phyloP scores from a whole-genome alignment of 2,329 filamentous ascomycete species.

The Cercospora citrullina region DNA sequence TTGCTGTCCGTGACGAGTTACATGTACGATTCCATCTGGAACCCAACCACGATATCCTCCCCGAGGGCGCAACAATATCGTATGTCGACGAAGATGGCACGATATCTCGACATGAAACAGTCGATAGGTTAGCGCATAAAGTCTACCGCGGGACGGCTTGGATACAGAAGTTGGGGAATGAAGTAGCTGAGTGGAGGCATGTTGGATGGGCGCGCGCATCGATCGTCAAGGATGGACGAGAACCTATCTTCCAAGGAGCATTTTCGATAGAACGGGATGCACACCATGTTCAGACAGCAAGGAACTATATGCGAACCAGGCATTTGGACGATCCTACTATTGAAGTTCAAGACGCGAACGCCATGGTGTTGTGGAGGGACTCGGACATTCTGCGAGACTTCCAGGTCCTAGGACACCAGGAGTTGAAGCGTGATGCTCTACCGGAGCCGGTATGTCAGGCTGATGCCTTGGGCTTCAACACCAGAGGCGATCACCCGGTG shows the following conservation, averaged over 20 bases:
- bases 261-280: conserved; percentile 79
- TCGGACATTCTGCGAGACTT: conserved; percentile 66
- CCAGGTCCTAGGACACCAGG: conserved; percentile 48
- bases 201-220: conserved; percentile 86
- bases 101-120: conserved; percentile 63
- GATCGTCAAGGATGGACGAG: conserved; percentile 70
- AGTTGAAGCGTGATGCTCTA: conserved; percentile 55
- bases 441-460: conserved; percentile 59
- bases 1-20: conserved; percentile 66
- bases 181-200: conserved; percentile 66
- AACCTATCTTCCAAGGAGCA: conserved; percentile 85
- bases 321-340: conserved; percentile 70
- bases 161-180: conserved; percentile 57
- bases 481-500: conserved; percentile 68
- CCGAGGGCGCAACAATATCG: conserved; percentile 70
- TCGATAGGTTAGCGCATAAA: conserved; percentile 72
- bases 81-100: conserved; percentile 72
- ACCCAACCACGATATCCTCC: conserved; percentile 87
- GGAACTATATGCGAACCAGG: conserved; percentile 71
- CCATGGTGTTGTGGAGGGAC: conserved; percentile 89
- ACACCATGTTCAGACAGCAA: conserved; percentile 79
- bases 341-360: conserved; percentile 60
- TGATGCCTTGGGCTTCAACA: conserved; percentile 78
- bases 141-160: conserved; percentile 82
- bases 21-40: conserved; percentile 77